A percentile compares a stretch with the other conserved stretches of the same genome.
Evolutionary conservation across 495 filamentous ascomycete genomes (phyloP).

Genomic region (Usnea hakonensis): DNA sequence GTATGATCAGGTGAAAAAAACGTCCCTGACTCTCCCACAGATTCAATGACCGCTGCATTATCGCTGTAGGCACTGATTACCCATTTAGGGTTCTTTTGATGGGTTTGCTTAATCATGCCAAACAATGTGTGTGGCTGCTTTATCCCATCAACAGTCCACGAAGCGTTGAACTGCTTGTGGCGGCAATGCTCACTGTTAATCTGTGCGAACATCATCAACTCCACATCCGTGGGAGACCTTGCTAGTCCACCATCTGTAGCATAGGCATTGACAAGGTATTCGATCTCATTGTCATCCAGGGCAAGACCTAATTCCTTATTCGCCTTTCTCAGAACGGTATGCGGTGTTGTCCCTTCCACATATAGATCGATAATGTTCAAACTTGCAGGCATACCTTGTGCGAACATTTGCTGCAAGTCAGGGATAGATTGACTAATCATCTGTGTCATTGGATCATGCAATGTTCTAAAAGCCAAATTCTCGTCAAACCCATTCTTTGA

Average conservation of each 20-base stretch:
- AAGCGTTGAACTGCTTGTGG: constrained; percentile 88
- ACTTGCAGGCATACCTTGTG: constrained; percentile 59
- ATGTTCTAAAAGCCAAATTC: constrained; percentile 46
- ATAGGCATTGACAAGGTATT: constrained; percentile 83
- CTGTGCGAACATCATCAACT: constrained; percentile 98
- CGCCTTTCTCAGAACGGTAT: constrained; percentile 67
- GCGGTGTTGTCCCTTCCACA: constrained; percentile 50
- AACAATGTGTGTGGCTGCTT: constrained; percentile 74
- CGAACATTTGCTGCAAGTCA: constrained; percentile 67
- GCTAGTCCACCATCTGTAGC: constrained; percentile 58
- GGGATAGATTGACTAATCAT: constrained; percentile 57
- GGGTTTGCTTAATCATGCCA: constrained; percentile 91
- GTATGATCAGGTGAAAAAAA: no score
- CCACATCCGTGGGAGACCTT: constrained; percentile 76
- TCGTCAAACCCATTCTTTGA: constrained; percentile 44
- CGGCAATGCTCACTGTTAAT: constrained; percentile 67
- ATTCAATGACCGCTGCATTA: constrained; percentile 87
- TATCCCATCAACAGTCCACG: constrained; percentile 92
- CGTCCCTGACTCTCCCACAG: no score
- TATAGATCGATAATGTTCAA: constrained; percentile 63
- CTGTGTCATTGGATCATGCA: constrained; percentile 95
- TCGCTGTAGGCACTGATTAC: constrained; percentile 95
- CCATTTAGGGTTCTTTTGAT: constrained; percentile 64
- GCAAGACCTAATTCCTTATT: constrained; percentile 78
- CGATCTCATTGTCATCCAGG: constrained; percentile 79